Conservation (phyloP, 345 rosid species). For the Sonneratia caseolaris region DNA sequence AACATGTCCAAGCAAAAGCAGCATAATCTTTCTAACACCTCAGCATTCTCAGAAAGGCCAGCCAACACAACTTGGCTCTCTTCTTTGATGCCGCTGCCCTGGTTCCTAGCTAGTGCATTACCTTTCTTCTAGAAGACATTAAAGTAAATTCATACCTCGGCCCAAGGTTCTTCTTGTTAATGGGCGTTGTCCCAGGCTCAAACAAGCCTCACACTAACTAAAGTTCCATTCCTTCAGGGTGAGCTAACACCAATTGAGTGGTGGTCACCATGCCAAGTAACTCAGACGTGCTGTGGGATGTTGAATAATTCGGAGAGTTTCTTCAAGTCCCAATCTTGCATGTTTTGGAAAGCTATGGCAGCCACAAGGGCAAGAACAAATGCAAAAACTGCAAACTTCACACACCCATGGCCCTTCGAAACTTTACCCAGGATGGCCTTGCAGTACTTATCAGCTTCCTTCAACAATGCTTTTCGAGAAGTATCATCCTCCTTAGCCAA, state of each 20-base stretch:
- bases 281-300: constrained; percentile 6
- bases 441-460: constrained; percentile 43
- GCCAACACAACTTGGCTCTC: constrained; percentile 12
- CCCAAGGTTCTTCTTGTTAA: background rate
- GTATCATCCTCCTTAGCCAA: constrained; percentile 13
- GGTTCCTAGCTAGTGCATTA: constrained; percentile 1
- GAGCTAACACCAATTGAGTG: background rate
- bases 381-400: constrained; percentile 23
- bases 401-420: constrained; percentile 28
- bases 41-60: background rate
- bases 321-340: constrained; percentile 22
- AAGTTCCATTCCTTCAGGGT: background rate
- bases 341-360: constrained; percentile 26
- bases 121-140: background rate
- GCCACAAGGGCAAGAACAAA: constrained; percentile 26
- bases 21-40: background rate
- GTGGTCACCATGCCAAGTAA: background rate
- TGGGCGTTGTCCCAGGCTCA: background rate
- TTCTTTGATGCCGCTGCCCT: background rate
- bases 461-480: constrained; percentile 15
- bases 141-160: constrained; percentile 6
- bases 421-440: constrained; percentile 27
- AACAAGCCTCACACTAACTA: background rate
- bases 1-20: background rate
- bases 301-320: constrained; percentile 23